Evolutionary conservation across 257 asterid species (phyloP).

Genomic region (Penstemon barbatus): DNA sequence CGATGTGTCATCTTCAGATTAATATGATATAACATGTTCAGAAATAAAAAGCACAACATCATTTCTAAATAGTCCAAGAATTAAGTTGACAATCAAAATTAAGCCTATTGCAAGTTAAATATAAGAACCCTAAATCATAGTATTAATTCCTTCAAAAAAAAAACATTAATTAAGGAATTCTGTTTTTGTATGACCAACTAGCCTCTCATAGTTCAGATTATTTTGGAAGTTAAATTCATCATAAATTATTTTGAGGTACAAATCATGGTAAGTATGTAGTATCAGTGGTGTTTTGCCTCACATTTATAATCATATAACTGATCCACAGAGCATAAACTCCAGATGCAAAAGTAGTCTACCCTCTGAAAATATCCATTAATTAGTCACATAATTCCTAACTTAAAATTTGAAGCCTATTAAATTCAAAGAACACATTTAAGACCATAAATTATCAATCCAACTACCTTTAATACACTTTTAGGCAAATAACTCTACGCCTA

Average conservation of each 20-base stretch:
- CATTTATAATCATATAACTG: background rate
- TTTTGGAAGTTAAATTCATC: background rate
- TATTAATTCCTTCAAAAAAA: too few relatives aligned
- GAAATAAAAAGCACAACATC: too few relatives aligned
- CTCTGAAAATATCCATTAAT: constrained; percentile 17
- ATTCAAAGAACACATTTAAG: constrained; percentile 10
- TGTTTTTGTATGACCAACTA: background rate
- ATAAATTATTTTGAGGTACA: background rate
- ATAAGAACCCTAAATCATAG: too few relatives aligned
- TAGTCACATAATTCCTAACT: background rate
- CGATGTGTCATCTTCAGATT: too few relatives aligned
- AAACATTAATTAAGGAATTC: too few relatives aligned
- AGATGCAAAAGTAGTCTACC: background rate
- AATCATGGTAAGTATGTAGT: too few relatives aligned
- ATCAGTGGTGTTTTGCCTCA: too few relatives aligned
- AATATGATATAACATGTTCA: too few relatives aligned
- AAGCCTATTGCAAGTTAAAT: too few relatives aligned
- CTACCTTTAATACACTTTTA: constrained; percentile 5
- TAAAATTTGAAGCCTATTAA: constrained; percentile 9
- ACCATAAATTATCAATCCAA: constrained; percentile 13
- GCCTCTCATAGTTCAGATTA: constrained; percentile 1
- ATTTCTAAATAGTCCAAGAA: too few relatives aligned
- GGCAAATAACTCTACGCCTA: constrained; percentile 1
- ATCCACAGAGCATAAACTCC: constrained; percentile 7
- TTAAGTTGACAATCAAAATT: too few relatives aligned